Base-by-base conservation (phyloP, 306 rosid genomes). In the Fragaria vesca region DNA sequence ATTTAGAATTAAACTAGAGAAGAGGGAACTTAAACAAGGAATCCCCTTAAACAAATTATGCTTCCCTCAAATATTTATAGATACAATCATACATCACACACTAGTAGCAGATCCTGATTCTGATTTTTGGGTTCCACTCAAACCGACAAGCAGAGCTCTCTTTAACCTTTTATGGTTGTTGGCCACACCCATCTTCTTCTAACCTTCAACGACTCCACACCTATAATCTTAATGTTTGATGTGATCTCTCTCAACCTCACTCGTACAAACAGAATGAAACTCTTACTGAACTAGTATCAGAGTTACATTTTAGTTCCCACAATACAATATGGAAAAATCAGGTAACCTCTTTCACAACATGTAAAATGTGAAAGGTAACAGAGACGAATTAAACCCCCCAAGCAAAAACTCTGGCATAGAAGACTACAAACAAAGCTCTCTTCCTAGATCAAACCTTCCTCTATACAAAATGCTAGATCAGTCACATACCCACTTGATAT, bases 91-190 rank as follows among this genome's bases (percentile, higher is more conserved):
- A 87, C 80, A 88, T 84, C 87, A 87, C 90, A 87, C 91, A 87
- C 89, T 85, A 76, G 82, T 77, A 88, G 62, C 80, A 84, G 93
- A 91, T 93, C 90, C 90, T 82, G 90, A 82, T 90, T 85, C 93
- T 86, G 97, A 91, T 91, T 82, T 93, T 93, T 90, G 93, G 92
- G 97, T 84, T 88, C 91, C 74, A 80, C 85, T 42, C 71, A 79
- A 83, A 85, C 93, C 90, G 80, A 88, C 86, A 88, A 76, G 79
- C 84, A 78, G 84, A 83, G 85, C 85, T 81, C 76, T 67, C 46
- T 34, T 65, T 76, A 75, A 60, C 74, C 84, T 85, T 87, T 82
- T 81, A 71, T 84, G 89, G 90, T 87, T 87, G 95, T 87, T 88
- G 88, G 91, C 81, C 88, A 77, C 84, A 85, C 88, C 88, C 67